Base-by-base conservation (phyloP, 140 eudicot genomes). In the Artemisia princeps region DNA sequence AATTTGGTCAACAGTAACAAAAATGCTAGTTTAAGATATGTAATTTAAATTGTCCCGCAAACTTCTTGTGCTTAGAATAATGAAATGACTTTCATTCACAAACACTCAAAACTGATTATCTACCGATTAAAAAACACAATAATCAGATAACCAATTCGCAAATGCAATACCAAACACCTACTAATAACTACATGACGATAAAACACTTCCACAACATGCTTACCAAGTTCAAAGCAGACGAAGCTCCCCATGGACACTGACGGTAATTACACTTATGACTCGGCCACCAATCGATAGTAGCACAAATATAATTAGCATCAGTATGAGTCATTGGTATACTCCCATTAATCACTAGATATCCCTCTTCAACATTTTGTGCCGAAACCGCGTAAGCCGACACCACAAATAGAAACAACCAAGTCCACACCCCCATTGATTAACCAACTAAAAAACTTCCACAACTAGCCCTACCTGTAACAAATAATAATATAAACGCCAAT, bases 251-350 rank as follows among this genome's bases (percentile, higher is more conserved):
- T 1, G 97, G 96, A 66, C 97, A 91, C 44, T 80, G 89, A 40
- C 70, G 67, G 73, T 91, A 91, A 65, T 85, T 74, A 58, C 97
- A 91, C 79, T 91, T 87, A 13, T 74, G 80, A 65, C 68, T 81
- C 55, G 97, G 97, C 97, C 97, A 91, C 97, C 97, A 91, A 81
- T 91, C 97, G 51, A 91, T 83, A 20, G 97, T 91, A n/a, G 97
- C 97, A 80, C 97, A 91, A 1, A 91, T 78, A 74, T 79, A 91
- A 73, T 79, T 81, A 14, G 72, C 76, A 83, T 87, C 96, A n/a
- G 97, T 91, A 24, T 72, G 74, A 55, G 96, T 70, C 53, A 87
- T 48, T 11, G 79, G 62, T 46, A 64, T 23, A 72, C 77, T 78
- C 52, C 87, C 86, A 84, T 87, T 71, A 24, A 87, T 75, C 3